Conservation (phyloP, 768 basidiomycete genomes). For the Lactarius deliciosus region DNA sequence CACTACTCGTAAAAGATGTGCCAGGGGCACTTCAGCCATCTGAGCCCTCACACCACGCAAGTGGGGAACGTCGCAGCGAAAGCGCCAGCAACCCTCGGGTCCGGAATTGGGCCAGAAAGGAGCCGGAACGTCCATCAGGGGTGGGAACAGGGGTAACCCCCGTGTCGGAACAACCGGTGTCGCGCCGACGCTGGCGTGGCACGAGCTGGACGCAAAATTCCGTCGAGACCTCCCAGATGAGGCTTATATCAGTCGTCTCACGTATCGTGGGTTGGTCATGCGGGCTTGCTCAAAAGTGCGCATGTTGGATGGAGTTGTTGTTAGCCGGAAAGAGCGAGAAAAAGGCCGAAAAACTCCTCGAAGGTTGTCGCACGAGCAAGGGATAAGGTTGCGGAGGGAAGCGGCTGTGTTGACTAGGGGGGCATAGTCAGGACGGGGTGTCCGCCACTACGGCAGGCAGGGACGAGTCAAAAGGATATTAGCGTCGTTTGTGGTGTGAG, state of each 20-base stretch:
- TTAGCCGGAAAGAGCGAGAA: constrained; percentile 78
- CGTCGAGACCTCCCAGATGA: constrained; percentile 87
- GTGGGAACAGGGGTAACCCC: constrained; percentile 33
- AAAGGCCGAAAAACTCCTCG: constrained; percentile 73
- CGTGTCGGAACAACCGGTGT: constrained; percentile 27
- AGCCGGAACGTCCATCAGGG: constrained; percentile 32
- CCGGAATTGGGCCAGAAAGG: constrained; percentile 32
- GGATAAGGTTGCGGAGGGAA: constrained; percentile 27
- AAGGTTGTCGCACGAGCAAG: constrained; percentile 50
- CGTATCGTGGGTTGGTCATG: constrained; percentile 90
- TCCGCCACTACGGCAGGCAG: constrained; percentile 21
- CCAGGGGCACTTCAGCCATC: constrained; percentile 68
- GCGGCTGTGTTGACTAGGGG: constrained; percentile 17
- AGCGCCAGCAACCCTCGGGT: constrained; percentile 33
- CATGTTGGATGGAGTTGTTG: constrained; percentile 83
- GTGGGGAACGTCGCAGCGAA: constrained; percentile 28
- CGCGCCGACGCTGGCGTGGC: constrained; percentile 47
- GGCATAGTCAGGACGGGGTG: constrained; percentile 19
- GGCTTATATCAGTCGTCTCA: constrained; percentile 81
- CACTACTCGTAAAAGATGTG: constrained; percentile 70
- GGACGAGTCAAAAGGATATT: constrained; percentile 18
- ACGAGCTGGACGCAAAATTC: constrained; percentile 80
- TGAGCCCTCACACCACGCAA: constrained; percentile 34
- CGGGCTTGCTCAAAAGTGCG: constrained; percentile 61
- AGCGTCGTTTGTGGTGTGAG: constrained; percentile 16